Evolutionary conservation across 2,329 filamentous ascomycete species (phyloP), one percentile per base, ranked within the genome.

Genomic region (Coniella vitis): DNA sequence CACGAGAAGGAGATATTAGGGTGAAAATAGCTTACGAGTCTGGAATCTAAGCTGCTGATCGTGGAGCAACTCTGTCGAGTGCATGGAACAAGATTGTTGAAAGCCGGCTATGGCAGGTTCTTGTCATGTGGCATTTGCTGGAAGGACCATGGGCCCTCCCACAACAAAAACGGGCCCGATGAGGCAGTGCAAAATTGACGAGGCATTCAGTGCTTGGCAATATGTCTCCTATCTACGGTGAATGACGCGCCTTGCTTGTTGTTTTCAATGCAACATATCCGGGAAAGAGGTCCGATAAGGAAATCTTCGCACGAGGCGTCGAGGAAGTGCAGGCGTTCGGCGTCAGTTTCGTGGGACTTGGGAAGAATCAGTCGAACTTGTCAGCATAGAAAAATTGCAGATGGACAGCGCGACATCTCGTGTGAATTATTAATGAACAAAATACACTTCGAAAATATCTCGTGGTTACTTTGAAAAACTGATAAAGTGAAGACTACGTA

Each of bases 1-100:
- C 5, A 81, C 83, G 54, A 80, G 85, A 62, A 83, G 83, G 68
- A 77, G 87, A 59, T 86, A 73, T 63, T 88, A 76, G 63, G 12
- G 7, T 14, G 25, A 5, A 10, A 5, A 29, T 29, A 29, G 25
- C 5, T 5, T 29, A 10, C 25, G 25, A 29, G 25, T 10, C 10
- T 29, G 25, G 10, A 29, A 29, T 5, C 5, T 29, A 29, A 29
- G 25, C 25, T 29, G 25, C 5, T 29, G 25, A 10, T 5, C 5
- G 25, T 10, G n/a, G n/a, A n/a, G n/a, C n/a, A n/a, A n/a, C n/a
- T n/a, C n/a, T n/a, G n/a, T n/a, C n/a, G n/a, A n/a, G n/a, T n/a
- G n/a, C n/a, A n/a, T n/a, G n/a, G n/a, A n/a, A n/a, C n/a, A n/a
- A n/a, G n/a, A n/a, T n/a, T n/a, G n/a, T n/a, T n/a, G n/a, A n/a